Percentiles rank a stretch among this genome's conserved stretches.
Conservation (phyloP, 768 basidiomycete species). For the Austroboletus eburneus region DNA sequence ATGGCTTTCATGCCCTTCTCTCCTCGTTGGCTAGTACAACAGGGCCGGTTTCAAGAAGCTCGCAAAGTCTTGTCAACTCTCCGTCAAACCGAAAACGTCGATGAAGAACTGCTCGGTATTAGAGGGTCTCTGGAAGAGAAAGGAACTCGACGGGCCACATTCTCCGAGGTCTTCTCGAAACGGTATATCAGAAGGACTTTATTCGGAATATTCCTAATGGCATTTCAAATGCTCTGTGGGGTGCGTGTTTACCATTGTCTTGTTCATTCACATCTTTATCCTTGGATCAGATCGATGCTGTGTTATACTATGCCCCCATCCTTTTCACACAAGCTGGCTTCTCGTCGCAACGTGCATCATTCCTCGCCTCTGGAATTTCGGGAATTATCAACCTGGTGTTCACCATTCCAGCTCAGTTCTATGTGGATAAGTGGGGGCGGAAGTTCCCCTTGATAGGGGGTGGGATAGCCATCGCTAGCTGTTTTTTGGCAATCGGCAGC, state of each 20-base stretch:
- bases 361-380: slow-evolving; percentile 48
- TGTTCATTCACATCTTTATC: not conserved
- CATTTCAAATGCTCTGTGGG: slow-evolving; percentile 38
- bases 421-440: slow-evolving; percentile 37
- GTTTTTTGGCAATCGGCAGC: slow-evolving; percentile 40
- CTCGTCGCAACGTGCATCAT: slow-evolving; percentile 41
- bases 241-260: slow-evolving; percentile 10
- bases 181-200: slow-evolving; percentile 32
- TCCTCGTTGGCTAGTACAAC: slow-evolving; percentile 30
- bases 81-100: slow-evolving; percentile 9
- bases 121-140: slow-evolving; percentile 22
- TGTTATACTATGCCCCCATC: slow-evolving; percentile 41
- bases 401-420: slow-evolving; percentile 37
- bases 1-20: slow-evolving; percentile 22
- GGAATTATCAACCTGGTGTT: slow-evolving; percentile 41
- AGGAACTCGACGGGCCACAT: slow-evolving; percentile 15
- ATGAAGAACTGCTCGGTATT: slow-evolving; percentile 22
- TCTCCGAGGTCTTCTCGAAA: slow-evolving; percentile 27
- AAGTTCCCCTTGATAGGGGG: slow-evolving; percentile 39
- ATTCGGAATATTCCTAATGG: slow-evolving; percentile 41
- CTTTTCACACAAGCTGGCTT: slow-evolving; percentile 50
- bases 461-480: slow-evolving; percentile 35
- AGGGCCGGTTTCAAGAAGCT: slow-evolving; percentile 31
- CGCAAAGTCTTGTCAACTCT: slow-evolving; percentile 24
- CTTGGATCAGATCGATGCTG: slow-evolving; percentile 24